Conservation (phyloP, 805 yeast genomes). For the Ogataea nonfermentans region DNA sequence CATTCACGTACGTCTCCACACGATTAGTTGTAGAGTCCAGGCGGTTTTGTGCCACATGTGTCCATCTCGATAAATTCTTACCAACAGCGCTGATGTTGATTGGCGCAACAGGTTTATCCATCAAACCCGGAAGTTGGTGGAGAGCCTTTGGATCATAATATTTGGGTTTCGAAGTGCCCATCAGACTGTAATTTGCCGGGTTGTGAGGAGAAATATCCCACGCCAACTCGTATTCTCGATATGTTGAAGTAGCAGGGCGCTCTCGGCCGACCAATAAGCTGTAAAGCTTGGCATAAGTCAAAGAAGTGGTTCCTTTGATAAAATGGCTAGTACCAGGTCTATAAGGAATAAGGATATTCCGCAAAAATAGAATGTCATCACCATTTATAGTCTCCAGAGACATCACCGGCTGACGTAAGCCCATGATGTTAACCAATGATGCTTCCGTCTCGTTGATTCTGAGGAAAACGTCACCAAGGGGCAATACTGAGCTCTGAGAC, state of each 20-base stretch:
- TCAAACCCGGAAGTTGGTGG: conserved; percentile 29
- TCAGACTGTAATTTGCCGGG: conserved; percentile 30
- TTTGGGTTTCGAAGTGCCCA: conserved; percentile 29
- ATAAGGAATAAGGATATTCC: conserved; percentile 62
- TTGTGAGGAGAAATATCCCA: conserved; percentile 42
- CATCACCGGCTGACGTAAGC: conserved; percentile 36
- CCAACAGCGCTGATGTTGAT: conserved; percentile 14
- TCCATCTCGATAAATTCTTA: conserved; percentile 21
- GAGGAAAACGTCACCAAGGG: conserved; percentile 52
- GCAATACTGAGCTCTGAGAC: conserved; percentile 41
- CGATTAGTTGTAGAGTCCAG: conserved; percentile 26
- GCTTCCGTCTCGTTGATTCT: conserved; percentile 57
- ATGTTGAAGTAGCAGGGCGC: conserved; percentile 47
- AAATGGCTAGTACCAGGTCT: conserved; percentile 83
- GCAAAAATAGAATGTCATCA: conserved; percentile 67
- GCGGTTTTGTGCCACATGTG: conserved; percentile 22
- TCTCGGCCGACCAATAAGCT: conserved; percentile 69
- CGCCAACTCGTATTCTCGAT: conserved; percentile 55
- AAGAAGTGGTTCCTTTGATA: conserved; percentile 73
- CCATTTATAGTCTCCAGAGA: conserved; percentile 27
- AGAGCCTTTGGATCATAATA: conserved; percentile 34
- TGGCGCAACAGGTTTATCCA: conserved; percentile 19
- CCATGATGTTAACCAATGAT: conserved; percentile 48
- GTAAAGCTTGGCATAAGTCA: conserved; percentile 64
- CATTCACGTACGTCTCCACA: conserved; percentile 28